phyloP scores from a whole-genome alignment of 495 filamentous ascomycete species.

The Trichoderma orchidacearum region DNA sequence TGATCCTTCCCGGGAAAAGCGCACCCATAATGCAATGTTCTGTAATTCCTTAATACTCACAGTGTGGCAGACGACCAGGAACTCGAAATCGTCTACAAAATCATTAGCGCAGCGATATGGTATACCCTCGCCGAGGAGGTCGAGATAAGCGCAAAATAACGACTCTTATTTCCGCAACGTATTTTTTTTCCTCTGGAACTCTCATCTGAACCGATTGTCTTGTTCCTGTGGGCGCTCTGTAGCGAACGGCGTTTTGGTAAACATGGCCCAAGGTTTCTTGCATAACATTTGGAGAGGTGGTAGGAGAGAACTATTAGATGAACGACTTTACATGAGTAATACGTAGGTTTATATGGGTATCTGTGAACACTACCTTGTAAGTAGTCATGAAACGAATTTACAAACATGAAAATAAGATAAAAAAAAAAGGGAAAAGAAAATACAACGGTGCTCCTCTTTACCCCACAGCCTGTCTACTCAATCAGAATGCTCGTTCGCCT shows the following conservation, averaged over 20 bases:
- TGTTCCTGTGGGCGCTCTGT: background rate
- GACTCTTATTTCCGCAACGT: background rate
- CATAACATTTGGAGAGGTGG: background rate
- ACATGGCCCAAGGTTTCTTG: background rate
- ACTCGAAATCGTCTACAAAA: conserved; percentile 49
- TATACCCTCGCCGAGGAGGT: conserved; percentile 32
- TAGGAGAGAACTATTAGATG: no score
- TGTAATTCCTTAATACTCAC: background rate
- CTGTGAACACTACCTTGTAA: background rate
- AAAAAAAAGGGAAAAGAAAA: background rate
- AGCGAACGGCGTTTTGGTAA: background rate
- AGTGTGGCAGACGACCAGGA: conserved; percentile 39
- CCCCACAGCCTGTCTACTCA: conserved; percentile 13
- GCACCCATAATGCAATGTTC: no score
- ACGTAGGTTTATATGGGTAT: background rate
- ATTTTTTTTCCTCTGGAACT: no score
- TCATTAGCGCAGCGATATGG: conserved; percentile 59
- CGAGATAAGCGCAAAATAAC: conserved; percentile 11
- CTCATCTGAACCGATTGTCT: background rate
- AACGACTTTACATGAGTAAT: no score
- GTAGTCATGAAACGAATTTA: background rate
- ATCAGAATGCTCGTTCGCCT: conserved; percentile 20
- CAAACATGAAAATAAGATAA: background rate
- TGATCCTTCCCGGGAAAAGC: no score
- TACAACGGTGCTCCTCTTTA: background rate